Base-by-base conservation (phyloP, 2,329 filamentous ascomycete species). In the Aspergillus cejpii region DNA sequence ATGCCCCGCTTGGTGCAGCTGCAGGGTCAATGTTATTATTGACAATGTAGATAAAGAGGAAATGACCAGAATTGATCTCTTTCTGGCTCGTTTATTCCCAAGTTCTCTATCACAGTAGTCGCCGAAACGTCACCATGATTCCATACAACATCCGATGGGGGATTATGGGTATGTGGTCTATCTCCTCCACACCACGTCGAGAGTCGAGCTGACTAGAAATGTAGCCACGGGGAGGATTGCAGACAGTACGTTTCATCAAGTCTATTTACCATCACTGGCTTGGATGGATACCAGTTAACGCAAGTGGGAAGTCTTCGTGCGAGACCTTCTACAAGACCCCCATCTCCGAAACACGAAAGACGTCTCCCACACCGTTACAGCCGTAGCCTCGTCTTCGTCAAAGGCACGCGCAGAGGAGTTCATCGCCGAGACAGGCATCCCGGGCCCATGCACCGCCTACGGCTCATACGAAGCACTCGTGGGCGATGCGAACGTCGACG, bases 401-500 rank as follows among this genome's bases (percentile, higher is more conserved):
- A 74, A 77, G 51, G 74, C 79, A 36, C 80, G 83, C 41, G 88
- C 88, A 1, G 74, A 78, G 48, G 72, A 80, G 39, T 94, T 94
- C 70, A 76, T 94, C 62, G 72, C 79, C 49, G 79, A 83, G 50
- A 78, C 84, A 28, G 78, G 82, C 47, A 81, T 84, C n/a, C 82
- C 85, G 3, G 70, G 76, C 14, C 74, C 79, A 6, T 83, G 84
- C 45, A 79, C 79, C 56, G 76, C 83, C 21, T 94, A 94, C 62
- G 86, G 84, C 47, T 87, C 83, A 8, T 95, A 95, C 68, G 76
- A 82, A 50, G 85, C 89, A 63, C 78, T 95, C 21, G 87, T 91
- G 20, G 77, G 78, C 40, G 87, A 94, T 63, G 72, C 83, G 5
- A 78, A 87, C 57, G 78, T 94, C 54, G 86, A 94, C 65, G 86